These are phyloP conservation scores for Apiotrichum siamense DNA, from an alignment of 1,284 basidiomycete genomes.

Conservation along the genomic window DNA sequence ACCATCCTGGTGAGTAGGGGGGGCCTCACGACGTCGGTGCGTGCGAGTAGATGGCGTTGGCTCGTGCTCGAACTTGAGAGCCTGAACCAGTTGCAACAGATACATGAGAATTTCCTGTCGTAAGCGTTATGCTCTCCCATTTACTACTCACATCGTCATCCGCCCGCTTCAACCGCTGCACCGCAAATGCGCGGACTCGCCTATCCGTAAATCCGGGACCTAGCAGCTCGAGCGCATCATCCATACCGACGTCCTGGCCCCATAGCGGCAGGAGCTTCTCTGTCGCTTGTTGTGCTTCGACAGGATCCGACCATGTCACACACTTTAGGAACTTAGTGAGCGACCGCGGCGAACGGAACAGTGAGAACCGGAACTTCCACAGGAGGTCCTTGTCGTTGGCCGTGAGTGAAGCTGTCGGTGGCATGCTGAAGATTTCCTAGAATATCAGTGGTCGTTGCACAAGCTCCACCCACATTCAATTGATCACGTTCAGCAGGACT, in stretches of 20 bases:
- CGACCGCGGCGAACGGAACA: conserved; percentile 65
- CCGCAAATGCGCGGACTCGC: conserved; percentile 87
- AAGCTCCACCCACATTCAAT: conserved; percentile 61
- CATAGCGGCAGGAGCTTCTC: conserved; percentile 93
- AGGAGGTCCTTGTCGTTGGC: conserved; percentile 92
- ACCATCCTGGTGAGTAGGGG: conserved; percentile 43
- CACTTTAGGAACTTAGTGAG: conserved; percentile 98
- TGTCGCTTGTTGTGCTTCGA: conserved; percentile 95
- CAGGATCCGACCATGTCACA: conserved; percentile 92
- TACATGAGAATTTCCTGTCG: conserved; percentile 82
- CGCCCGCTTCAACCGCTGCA: conserved; percentile 79
- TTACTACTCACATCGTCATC: conserved; percentile 74
- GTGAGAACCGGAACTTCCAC: conserved; percentile 98
- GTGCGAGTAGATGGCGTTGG: conserved; percentile 40
- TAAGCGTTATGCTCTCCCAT: not conserved
- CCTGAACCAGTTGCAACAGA: conserved; percentile 92
- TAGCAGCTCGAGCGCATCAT: conserved; percentile 90
- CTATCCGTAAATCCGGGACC: conserved; percentile 88
- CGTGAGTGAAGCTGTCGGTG: conserved; percentile 79
- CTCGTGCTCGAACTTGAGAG: conserved; percentile 79
- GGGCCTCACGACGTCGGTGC: conserved; percentile 51
- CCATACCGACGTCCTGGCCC: conserved; percentile 87
- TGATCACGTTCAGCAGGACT: conserved; percentile 93
- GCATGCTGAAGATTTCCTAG: conserved; percentile 80
- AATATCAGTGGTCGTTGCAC: not conserved